These are phyloP conservation scores for Talaromyces verruculosus DNA, from an alignment of 2,329 filamentous ascomycete genomes.

Conservation along the genomic window DNA sequence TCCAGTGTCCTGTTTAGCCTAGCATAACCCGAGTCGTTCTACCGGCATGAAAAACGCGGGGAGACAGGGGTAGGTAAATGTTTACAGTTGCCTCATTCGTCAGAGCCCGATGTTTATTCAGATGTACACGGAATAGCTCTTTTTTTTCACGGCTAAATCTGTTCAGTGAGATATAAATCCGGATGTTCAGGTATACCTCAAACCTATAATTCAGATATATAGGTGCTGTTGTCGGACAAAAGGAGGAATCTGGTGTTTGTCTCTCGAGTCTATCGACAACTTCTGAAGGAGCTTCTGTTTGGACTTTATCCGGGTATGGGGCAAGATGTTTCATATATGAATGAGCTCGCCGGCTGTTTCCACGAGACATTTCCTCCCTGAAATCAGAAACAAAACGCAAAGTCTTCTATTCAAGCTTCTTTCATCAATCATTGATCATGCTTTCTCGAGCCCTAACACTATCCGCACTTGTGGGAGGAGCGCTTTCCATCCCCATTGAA, in stretches of 20 bases:
- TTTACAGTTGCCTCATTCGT: background rate
- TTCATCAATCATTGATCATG: background rate
- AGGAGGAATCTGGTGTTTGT: background rate
- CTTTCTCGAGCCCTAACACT: constrained; percentile 11
- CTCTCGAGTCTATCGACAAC: background rate
- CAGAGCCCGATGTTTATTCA: background rate
- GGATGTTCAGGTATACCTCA: background rate
- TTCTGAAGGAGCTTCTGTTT: background rate
- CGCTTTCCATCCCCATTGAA: constrained; percentile 8
- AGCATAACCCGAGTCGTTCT: background rate
- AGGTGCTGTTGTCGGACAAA: constrained; percentile 1
- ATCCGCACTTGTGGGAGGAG: constrained; percentile 1
- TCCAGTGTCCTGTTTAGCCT: background rate
- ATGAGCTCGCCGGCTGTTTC: constrained; percentile 1
- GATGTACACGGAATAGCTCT: background rate
- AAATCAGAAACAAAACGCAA: background rate
- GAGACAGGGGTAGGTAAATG: background rate
- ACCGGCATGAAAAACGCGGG: constrained; percentile 11
- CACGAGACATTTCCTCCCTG: background rate
- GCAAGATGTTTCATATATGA: constrained; percentile 11
- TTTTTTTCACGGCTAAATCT: background rate
- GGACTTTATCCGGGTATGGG: constrained; percentile 5
- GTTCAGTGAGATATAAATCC: background rate
- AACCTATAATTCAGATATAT: background rate
- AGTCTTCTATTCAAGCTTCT: background rate